A percentile compares a stretch with the other conserved stretches of the same genome.
Evolutionary conservation across 257 asterid genomes (phyloP).

Genomic region (Scutellaria baicalensis): DNA sequence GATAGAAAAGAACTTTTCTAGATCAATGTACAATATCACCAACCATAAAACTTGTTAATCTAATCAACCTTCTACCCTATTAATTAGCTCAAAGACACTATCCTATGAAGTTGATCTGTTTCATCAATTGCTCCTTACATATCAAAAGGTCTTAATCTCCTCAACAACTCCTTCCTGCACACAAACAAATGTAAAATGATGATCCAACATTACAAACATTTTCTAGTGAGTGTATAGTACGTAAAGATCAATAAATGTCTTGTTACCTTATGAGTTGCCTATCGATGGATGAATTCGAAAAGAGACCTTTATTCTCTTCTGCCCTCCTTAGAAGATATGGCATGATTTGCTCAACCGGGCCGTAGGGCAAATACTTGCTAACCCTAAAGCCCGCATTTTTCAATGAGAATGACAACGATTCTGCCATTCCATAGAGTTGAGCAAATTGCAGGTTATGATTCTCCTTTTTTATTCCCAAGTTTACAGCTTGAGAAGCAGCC

Average conservation of each 20-base stretch:
- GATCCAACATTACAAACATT: background rate
- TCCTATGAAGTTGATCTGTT: background rate
- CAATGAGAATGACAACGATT: slow-evolving; percentile 56
- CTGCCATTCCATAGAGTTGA: slow-evolving; percentile 93
- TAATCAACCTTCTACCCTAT: background rate
- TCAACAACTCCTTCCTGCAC: slow-evolving; percentile 13
- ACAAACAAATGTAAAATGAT: background rate
- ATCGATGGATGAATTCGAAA: slow-evolving; percentile 54
- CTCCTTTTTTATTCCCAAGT: slow-evolving; percentile 43
- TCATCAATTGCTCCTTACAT: background rate
- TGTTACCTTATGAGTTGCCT: slow-evolving; percentile 55
- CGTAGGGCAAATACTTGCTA: slow-evolving; percentile 80
- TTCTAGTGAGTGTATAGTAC: too few species aligned
- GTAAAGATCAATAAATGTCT: too few species aligned
- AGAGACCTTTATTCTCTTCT: slow-evolving; percentile 80
- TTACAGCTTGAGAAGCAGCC: slow-evolving; percentile 58
- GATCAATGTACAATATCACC: background rate
- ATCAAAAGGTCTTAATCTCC: slow-evolving; percentile 2
- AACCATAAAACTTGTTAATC: too few species aligned
- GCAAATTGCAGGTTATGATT: slow-evolving; percentile 59
- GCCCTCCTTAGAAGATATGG: slow-evolving; percentile 89
- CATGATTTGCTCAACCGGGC: slow-evolving; percentile 79
- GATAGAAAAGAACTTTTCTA: too few species aligned
- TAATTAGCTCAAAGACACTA: background rate
- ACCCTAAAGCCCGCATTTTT: slow-evolving; percentile 68